Evolutionary conservation across 2,329 filamentous ascomycete species (phyloP).

Genomic region (Fusarium phyllophilum): DNA sequence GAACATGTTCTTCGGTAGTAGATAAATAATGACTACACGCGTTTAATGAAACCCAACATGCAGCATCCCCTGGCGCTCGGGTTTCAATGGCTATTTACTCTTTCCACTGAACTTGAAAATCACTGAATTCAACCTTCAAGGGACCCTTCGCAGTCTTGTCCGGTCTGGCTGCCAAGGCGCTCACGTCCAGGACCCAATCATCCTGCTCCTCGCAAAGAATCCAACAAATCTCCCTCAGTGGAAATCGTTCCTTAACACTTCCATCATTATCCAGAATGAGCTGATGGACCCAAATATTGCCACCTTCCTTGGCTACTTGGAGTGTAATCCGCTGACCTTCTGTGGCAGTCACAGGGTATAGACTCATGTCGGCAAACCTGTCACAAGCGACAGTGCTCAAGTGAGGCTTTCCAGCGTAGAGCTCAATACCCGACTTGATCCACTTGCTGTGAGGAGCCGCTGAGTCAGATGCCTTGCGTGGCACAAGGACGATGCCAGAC

Average conservation of each 20-base stretch:
- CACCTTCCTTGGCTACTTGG: not conserved
- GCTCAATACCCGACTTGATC: not conserved
- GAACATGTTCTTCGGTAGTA: not conserved
- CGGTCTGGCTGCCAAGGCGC: not conserved
- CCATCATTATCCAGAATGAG: not conserved
- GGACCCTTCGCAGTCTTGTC: not conserved
- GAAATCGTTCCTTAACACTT: not conserved
- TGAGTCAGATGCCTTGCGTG: not conserved
- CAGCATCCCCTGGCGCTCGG: accelerated
- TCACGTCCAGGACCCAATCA: not conserved
- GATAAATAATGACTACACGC: not conserved
- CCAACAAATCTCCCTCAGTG: not conserved
- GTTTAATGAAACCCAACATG: accelerated
- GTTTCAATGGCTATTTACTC: not conserved
- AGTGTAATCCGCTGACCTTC: not conserved
- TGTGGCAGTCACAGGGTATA: not conserved
- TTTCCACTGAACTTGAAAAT: not conserved
- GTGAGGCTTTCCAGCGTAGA: not conserved
- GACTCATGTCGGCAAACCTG: not conserved
- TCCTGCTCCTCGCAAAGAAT: not conserved
- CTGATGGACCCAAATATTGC: not conserved
- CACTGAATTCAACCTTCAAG: not conserved
- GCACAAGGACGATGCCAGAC: not conserved
- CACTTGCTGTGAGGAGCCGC: not conserved
- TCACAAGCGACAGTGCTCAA: not conserved